These are phyloP conservation scores for Corallochytrium limacisporum DNA, from an alignment of 78 protist species.

Conservation along the genomic window DNA sequence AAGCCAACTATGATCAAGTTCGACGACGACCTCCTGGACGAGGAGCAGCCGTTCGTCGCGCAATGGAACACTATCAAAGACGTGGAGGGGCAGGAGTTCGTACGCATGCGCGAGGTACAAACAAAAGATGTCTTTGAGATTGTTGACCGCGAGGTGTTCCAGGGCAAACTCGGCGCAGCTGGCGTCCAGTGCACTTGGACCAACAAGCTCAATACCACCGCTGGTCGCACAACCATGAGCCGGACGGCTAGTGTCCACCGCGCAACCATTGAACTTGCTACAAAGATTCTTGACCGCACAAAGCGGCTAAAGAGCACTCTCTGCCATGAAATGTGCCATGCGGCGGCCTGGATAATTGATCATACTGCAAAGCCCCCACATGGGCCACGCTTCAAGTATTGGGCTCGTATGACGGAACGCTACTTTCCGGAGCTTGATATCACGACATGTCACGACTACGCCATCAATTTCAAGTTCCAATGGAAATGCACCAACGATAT, in stretches of 20 bases:
- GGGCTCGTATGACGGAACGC: not conserved
- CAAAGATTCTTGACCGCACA: not conserved
- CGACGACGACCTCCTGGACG: too few relatives aligned
- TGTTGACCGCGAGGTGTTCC: too few relatives aligned
- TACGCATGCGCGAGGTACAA: too few relatives aligned
- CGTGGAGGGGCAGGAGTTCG: too few relatives aligned
- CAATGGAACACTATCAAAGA: too few relatives aligned
- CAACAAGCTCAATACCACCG: not conserved
- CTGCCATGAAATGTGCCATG: conserved; percentile 19
- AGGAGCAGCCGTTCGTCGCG: too few relatives aligned
- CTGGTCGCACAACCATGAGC: not conserved
- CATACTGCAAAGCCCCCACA: conserved; percentile 2
- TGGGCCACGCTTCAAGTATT: not conserved
- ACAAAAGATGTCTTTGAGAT: too few relatives aligned
- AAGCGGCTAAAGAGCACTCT: not conserved
- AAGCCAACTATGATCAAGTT: too few relatives aligned
- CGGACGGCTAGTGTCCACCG: not conserved
- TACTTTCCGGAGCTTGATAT: not conserved
- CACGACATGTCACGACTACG: conserved; percentile 14
- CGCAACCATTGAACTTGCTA: not conserved
- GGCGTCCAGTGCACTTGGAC: too few relatives aligned
- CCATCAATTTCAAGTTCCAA: not conserved
- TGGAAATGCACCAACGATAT: not conserved
- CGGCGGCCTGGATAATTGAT: conserved; percentile 6
- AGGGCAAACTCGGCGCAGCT: too few relatives aligned